phyloP scores from a whole-genome alignment of 208 protist genomes.

The Trichomonas tenax region DNA sequence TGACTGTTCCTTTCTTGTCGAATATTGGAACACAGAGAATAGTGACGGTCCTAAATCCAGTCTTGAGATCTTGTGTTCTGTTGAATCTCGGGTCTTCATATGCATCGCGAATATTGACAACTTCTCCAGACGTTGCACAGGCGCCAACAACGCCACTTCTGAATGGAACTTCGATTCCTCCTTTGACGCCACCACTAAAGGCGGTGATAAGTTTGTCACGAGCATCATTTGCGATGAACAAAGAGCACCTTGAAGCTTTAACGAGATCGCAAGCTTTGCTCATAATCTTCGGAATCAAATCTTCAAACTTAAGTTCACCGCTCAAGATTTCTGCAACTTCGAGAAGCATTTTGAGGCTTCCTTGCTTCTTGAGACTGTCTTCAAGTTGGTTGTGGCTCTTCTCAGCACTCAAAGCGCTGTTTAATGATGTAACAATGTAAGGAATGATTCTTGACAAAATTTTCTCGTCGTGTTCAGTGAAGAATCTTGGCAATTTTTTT shows the following conservation, averaged over 20 bases:
- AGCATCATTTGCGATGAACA: not conserved
- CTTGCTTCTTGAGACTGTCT: not conserved
- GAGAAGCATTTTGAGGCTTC: not conserved
- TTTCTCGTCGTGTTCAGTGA: constrained; percentile 7
- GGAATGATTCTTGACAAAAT: not conserved
- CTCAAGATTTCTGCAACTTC: not conserved
- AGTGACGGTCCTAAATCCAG: not conserved
- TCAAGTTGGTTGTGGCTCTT: not conserved
- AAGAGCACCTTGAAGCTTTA: not conserved
- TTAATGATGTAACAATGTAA: not conserved
- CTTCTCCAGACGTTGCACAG: not conserved
- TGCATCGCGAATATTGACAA: not conserved
- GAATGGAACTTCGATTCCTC: not conserved
- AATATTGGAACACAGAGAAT: constrained; percentile 5
- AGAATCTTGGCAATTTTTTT: not conserved
- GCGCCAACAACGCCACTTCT: not conserved
- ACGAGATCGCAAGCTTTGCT: not conserved
- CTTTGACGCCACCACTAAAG: not conserved
- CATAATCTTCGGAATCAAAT: not conserved
- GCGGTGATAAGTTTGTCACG: not conserved
- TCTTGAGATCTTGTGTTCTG: not conserved
- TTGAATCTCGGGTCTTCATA: constrained; percentile 16
- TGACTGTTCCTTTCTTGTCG: not conserved
- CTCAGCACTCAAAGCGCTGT: not conserved
- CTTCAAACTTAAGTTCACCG: not conserved